A percentile compares a stretch with the other conserved stretches of the same genome.
phyloP scores from a whole-genome alignment of 768 basidiomycete genomes.

The Royoungia palumana region DNA sequence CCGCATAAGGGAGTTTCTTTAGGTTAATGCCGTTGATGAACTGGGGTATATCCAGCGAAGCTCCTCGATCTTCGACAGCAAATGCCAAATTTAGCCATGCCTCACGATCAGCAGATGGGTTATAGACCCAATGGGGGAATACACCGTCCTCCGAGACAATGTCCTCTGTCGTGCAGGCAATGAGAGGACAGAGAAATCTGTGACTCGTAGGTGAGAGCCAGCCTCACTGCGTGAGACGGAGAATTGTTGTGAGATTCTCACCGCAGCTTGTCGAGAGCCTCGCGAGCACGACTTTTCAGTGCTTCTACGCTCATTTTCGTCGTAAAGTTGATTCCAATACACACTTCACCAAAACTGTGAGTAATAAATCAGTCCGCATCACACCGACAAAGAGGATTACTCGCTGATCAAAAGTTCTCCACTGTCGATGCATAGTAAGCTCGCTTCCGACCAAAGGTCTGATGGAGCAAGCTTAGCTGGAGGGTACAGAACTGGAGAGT shows the following conservation, averaged over 20 bases:
- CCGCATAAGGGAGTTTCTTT: slow-evolving; percentile 18
- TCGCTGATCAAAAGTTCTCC: slow-evolving; percentile 14
- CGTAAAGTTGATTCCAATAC: slow-evolving; percentile 14
- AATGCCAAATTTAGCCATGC: slow-evolving; percentile 24
- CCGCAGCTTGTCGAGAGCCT: slow-evolving; percentile 20
- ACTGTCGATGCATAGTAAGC: slow-evolving; percentile 11
- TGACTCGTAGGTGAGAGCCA: too few species aligned
- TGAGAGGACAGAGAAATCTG: slow-evolving; percentile 20
- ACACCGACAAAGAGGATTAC: not conserved
- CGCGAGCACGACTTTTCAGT: slow-evolving; percentile 7
- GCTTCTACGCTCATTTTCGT: slow-evolving; percentile 6
- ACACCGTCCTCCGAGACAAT: too few species aligned
- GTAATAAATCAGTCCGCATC: not conserved
- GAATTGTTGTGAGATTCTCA: not conserved
- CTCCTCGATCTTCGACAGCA: slow-evolving; percentile 13
- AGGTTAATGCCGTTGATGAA: slow-evolving; percentile 17
- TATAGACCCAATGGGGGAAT: slow-evolving; percentile 22
- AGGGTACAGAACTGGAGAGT: not conserved
- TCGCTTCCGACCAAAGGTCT: slow-evolving; percentile 19
- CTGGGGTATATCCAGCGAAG: slow-evolving; percentile 9
- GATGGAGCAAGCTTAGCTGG: not conserved
- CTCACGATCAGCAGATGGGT: slow-evolving; percentile 18
- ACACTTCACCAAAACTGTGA: slow-evolving; percentile 19
- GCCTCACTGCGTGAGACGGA: too few species aligned
- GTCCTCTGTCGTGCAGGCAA: slow-evolving; percentile 14